Evolutionary conservation across 495 filamentous ascomycete species (phyloP).

Genomic region (Recurvomyces mirabilis): DNA sequence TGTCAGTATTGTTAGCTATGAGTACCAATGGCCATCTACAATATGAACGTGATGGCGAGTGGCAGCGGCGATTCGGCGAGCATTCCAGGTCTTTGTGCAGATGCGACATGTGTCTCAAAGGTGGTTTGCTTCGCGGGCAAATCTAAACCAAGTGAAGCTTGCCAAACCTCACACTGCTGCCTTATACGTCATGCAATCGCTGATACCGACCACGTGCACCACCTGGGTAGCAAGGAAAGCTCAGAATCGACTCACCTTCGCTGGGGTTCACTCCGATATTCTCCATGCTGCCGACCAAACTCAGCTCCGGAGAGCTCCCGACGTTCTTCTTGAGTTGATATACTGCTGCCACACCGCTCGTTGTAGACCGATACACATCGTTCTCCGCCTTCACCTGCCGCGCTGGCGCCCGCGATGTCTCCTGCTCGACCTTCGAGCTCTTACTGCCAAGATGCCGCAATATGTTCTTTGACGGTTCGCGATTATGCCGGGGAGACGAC

Average conservation of each 20-base stretch:
- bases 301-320: conserved; percentile 30
- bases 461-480: conserved; percentile 8
- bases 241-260: too few species aligned
- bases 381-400: conserved; percentile 15
- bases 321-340: conserved; percentile 26
- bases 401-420: background rate
- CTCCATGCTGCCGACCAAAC: conserved; percentile 20
- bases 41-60: background rate
- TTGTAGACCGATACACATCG: conserved; percentile 5
- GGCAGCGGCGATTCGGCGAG: background rate
- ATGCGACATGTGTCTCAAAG: too few species aligned
- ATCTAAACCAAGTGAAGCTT: conserved; percentile 2
- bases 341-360: conserved; percentile 21
- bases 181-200: conserved; percentile 8
- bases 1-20: conserved; percentile 6
- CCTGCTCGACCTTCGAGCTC: background rate
- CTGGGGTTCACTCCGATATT: conserved; percentile 7
- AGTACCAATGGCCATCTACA: background rate
- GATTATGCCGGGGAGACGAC: conserved; percentile 10
- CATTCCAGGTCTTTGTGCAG: background rate
- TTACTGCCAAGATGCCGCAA: conserved; percentile 3
- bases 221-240: conserved; percentile 1
- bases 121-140: too few species aligned
- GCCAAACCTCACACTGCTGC: background rate
- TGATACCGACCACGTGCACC: background rate